Evolutionary conservation across 768 basidiomycete genomes (phyloP).

Genomic region (Phylloporus scabripes): DNA sequence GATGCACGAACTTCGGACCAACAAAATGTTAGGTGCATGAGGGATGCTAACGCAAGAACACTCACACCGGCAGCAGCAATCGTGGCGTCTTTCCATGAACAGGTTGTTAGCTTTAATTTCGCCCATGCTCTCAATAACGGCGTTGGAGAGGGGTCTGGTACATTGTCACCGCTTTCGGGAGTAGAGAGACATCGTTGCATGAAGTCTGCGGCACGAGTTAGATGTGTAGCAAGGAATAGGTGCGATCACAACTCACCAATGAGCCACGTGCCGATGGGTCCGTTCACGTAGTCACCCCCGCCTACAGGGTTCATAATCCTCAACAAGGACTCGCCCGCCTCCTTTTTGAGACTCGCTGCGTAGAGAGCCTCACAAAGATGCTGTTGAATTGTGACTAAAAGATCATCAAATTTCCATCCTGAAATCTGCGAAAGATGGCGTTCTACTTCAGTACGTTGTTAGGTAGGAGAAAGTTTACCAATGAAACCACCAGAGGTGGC

Average conservation of each 20-base stretch:
- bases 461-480: not conserved
- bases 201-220: not conserved
- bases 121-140: conserved; percentile 8
- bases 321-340: not conserved
- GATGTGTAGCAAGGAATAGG: not conserved
- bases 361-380: not conserved
- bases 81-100: conserved; percentile 7
- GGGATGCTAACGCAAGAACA: not conserved
- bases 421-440: not conserved
- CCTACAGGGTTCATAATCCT: not conserved
- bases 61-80: not conserved
- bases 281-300: not conserved
- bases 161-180: not conserved
- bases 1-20: not conserved
- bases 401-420: conserved; percentile 5
- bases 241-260: not conserved
- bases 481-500: not conserved
- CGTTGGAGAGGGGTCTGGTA: not conserved
- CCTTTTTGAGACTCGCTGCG: not conserved
- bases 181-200: not conserved
- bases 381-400: not conserved
- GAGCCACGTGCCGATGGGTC: not conserved
- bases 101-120: not conserved
- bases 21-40: not conserved
- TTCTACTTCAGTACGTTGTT: not conserved